A percentile compares a stretch with the other conserved stretches of the same genome.
Evolutionary conservation across 2,329 filamentous ascomycete species (phyloP).

Genomic region (Curvularia eragrostidis): DNA sequence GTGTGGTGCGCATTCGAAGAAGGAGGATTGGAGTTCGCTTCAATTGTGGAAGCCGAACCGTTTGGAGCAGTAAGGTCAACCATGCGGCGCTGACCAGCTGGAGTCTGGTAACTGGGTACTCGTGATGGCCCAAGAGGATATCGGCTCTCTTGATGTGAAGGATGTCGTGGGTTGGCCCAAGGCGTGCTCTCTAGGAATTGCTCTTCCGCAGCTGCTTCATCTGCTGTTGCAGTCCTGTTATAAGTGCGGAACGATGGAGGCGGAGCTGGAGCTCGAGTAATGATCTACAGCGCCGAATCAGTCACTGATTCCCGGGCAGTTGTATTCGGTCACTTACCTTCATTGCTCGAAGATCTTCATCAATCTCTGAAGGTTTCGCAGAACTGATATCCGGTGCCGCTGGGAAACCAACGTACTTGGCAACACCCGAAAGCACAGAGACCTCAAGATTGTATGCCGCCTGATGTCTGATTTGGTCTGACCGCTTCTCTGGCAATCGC

Average conservation of each 20-base stretch:
- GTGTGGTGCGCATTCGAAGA: conserved; percentile 40
- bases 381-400: conserved; percentile 85
- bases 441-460: conserved; percentile 95
- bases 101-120: conserved; percentile 46
- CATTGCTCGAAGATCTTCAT: conserved; percentile 89
- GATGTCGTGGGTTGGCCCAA: conserved; percentile 83
- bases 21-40: conserved; percentile 49
- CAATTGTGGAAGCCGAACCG: conserved; percentile 50
- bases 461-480: conserved; percentile 82
- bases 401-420: conserved; percentile 95
- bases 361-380: conserved; percentile 74
- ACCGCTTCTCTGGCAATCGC: conserved; percentile 76
- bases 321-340: conserved; percentile 66
- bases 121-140: conserved; percentile 39
- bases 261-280: conserved; percentile 39
- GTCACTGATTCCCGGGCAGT: conserved; percentile 25
- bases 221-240: conserved; percentile 50
- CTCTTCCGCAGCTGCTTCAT: conserved; percentile 72
- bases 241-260: conserved; percentile 45
- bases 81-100: conserved; percentile 45
- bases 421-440: conserved; percentile 85
- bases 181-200: conserved; percentile 88
- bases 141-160: conserved; percentile 47
- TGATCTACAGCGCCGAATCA: conserved; percentile 42
- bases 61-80: conserved; percentile 47